phyloP scores from a whole-genome alignment of 805 yeast genomes.

The Blastobotrys terrestris region DNA sequence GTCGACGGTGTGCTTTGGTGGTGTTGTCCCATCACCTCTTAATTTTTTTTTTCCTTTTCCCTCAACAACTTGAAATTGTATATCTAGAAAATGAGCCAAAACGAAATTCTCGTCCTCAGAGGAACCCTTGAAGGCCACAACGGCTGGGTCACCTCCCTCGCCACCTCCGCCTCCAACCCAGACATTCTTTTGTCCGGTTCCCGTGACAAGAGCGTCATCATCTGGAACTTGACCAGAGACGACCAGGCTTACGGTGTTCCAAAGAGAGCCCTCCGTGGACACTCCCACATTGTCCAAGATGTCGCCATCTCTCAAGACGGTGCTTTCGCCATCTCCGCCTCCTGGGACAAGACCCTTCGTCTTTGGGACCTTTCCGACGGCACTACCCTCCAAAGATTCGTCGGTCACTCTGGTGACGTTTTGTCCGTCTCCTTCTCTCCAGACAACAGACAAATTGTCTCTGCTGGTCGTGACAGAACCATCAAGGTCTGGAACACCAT shows the following conservation, averaged over 20 bases:
- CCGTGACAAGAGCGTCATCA: slow-evolving; percentile 97
- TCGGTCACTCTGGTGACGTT: slow-evolving; percentile 97
- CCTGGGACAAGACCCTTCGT: slow-evolving; percentile 99
- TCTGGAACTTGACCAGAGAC: slow-evolving; percentile 96
- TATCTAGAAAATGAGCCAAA: slow-evolving; percentile 25
- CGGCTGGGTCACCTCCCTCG: slow-evolving; percentile 98
- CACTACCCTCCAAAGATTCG: slow-evolving; percentile 89
- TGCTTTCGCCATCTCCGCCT: slow-evolving; percentile 94
- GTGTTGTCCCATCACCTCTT: background rate
- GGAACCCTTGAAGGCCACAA: slow-evolving; percentile 96
- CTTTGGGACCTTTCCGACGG: slow-evolving; percentile 96
- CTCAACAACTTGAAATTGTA: background rate
- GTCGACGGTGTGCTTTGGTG: background rate
- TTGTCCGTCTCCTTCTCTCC: slow-evolving; percentile 93
- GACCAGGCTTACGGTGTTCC: slow-evolving; percentile 98
- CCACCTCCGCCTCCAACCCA: slow-evolving; percentile 98
- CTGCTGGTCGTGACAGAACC: slow-evolving; percentile 99
- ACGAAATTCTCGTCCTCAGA: slow-evolving; percentile 97
- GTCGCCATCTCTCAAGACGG: slow-evolving; percentile 98
- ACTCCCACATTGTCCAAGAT: slow-evolving; percentile 98
- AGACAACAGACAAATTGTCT: slow-evolving; percentile 95
- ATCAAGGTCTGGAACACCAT: slow-evolving; percentile 99
- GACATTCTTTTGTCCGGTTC: slow-evolving; percentile 97
- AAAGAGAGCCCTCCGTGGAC: slow-evolving; percentile 94
- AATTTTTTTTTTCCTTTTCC: too few relatives aligned